Evolutionary conservation across 768 basidiomycete genomes (phyloP), one percentile per base, ranked within the genome.

Genomic region (Boletus subparvulus): DNA sequence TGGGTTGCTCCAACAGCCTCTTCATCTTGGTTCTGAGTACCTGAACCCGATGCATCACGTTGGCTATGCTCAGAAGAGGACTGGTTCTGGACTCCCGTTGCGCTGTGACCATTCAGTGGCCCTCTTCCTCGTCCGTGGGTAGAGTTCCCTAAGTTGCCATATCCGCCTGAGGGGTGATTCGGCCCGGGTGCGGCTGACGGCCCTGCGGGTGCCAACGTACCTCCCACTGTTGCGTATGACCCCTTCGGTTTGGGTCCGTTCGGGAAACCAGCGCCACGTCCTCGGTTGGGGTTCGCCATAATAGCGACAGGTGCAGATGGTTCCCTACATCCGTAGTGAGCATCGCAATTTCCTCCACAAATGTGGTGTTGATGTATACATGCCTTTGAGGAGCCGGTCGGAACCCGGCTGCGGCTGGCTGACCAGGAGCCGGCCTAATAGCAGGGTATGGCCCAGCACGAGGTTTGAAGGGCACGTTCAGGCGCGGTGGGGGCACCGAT

Each of bases 261-360:
- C 5, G 57, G 41, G 32, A 52, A 59, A 28, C 69, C 65, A 46
- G 36, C 2, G 6, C 69, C 69, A 33, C 75, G 77, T 11, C 73
- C 76, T 39, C 76, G 71, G 58, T 87, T 86, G 0, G 91, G 91
- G 64, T 93, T 92, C 14, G 81, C 70, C 86, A 92, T 88, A 53
- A 92, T 92, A 35, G 83, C 80, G 16, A 91, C 77, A 4, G 81
- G 80, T 1, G 70, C 78, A 7, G 81, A 77, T 3, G 72, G 50
- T 59, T 67, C 66, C 52, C 69, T 69, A 37, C 16, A 19, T 54
- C 19, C 17, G 16, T 41, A 58, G 45, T 57, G 21, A 56, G 41
- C 13, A 37, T 37, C 21, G 8, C 6, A 30, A 16, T 54, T 17
- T 26, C 40, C 21, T 30, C 2, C 8, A 45, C 13, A n/a, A 16